Evolutionary conservation across 441 rosid species (phyloP).

Genomic region (Pelargonium australe): DNA sequence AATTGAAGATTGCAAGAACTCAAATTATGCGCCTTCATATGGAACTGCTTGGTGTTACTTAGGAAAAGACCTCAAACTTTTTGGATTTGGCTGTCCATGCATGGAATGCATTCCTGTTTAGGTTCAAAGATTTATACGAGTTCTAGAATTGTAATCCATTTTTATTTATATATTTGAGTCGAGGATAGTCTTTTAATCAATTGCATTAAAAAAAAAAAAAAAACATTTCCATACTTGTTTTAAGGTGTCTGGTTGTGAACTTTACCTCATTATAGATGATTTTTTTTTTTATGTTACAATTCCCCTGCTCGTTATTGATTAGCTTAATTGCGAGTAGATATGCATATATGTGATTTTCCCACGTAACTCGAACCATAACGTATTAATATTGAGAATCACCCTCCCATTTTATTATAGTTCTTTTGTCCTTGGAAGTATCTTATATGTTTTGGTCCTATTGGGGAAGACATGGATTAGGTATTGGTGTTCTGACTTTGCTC

Average conservation of each 20-base stretch:
- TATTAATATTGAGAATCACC: too few relatives aligned
- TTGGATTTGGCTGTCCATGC: slow-evolving; percentile 4
- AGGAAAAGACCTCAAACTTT: slow-evolving; percentile 17
- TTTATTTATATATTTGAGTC: background rate
- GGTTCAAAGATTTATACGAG: slow-evolving; percentile 14
- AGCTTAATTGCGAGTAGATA: background rate
- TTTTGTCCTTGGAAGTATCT: too few relatives aligned
- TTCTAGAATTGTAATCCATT: slow-evolving; percentile 16
- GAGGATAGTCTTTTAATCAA: slow-evolving; percentile 2
- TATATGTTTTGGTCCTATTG: slow-evolving; percentile 2
- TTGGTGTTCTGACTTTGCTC: background rate
- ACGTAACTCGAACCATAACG: background rate
- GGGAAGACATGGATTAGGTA: slow-evolving; percentile 7
- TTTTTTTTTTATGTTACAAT: background rate
- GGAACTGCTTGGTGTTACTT: slow-evolving; percentile 21
- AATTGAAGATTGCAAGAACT: slow-evolving; percentile 20
- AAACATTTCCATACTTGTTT: background rate
- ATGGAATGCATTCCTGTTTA: slow-evolving; percentile 16
- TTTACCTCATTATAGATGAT: slow-evolving; percentile 5
- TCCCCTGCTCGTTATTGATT: background rate
- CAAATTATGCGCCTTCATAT: slow-evolving; percentile 19
- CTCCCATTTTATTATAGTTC: too few relatives aligned
- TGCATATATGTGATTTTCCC: background rate
- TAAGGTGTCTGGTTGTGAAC: slow-evolving; percentile 4
- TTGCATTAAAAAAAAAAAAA: background rate